These are phyloP conservation scores for Leccinum olivaceopallidum DNA, from an alignment of 768 basidiomycete genomes.

Conservation along the genomic window DNA sequence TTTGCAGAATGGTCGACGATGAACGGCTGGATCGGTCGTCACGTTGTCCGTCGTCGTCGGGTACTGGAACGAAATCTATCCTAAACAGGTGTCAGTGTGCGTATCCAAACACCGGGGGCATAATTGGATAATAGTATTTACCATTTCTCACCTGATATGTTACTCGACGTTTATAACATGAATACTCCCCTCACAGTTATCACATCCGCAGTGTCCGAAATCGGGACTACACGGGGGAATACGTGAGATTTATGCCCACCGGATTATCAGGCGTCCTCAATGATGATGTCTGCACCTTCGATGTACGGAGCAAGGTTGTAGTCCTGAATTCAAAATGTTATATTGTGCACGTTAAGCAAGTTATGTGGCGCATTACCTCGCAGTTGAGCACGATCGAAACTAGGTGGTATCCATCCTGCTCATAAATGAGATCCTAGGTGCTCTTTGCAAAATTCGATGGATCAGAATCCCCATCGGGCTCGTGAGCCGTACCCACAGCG, in stretches of 20 bases:
- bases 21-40: slow-evolving; percentile 29
- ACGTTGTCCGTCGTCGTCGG: slow-evolving; percentile 23
- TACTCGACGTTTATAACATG: slow-evolving; percentile 20
- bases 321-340: slow-evolving; percentile 38
- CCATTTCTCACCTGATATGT: no score
- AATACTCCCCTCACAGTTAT: slow-evolving; percentile 62
- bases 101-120: background rate
- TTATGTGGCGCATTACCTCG: slow-evolving; percentile 13
- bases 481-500: slow-evolving; percentile 52
- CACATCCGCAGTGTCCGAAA: slow-evolving; percentile 76
- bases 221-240: slow-evolving; percentile 56
- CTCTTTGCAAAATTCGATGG: slow-evolving; percentile 55
- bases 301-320: slow-evolving; percentile 62
- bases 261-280: slow-evolving; percentile 43
- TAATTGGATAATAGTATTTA: no score
- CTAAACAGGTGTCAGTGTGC: slow-evolving; percentile 11
- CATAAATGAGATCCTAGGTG: slow-evolving; percentile 48
- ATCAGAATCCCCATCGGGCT: slow-evolving; percentile 69
- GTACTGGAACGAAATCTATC: slow-evolving; percentile 30
- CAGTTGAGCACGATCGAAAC: slow-evolving; percentile 57
- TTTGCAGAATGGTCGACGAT: slow-evolving; percentile 14
- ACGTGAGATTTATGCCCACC: slow-evolving; percentile 60
- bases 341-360: background rate
- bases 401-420: slow-evolving; percentile 58
- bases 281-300: slow-evolving; percentile 64